Evolutionary conservation across 352 stramenopile species (phyloP), one percentile per base, ranked within the genome.

Genomic region (Blastocystis sp.): DNA sequence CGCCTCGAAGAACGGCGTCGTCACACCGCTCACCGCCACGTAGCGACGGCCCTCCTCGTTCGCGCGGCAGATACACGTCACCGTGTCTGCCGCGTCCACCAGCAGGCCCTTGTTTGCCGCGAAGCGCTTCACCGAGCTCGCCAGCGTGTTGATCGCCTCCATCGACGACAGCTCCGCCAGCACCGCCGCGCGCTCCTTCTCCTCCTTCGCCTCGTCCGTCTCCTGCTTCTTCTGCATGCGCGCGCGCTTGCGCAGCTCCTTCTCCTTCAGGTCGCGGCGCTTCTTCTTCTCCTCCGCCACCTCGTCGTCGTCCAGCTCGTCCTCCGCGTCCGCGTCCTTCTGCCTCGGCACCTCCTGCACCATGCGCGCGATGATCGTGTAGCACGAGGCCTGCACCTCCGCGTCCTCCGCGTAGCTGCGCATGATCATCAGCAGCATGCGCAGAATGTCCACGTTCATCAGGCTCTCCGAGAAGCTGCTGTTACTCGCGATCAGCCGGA

Each of bases 401-500:
- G 34, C 6, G 45, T 84, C 74, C 40, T 84, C 60, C 6, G 74
- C 54, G 42, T 66, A 84, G n/a, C 57, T 68, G 11, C 74, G 74
- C 42, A 84, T 52, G 34, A 84, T 84, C 74, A 69, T 84, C 74
- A 84, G 54, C 45, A 84, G 74, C 57, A 64, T 84, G 45, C 66
- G 57, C 74, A 84, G 52, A 84, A 84, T 84, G 28, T 84, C 74
- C 74, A 84, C 57, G 42, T 84, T 84, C 74, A 59, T 34, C 40
- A 84, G 54, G 4, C n/a, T 48, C 19, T 84, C 74, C n/a, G 45
- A 69, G 52, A 84, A 42, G 21, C n/a, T 69, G 14, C n/a, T 66
- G 3, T 84, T 84, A 6, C 74, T 11, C n/a, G 74, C 74, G 45
- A 84, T 84, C 19, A 62, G 74, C 40, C 57, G 38, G 60, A 84